Evolutionary conservation across 192 early-diverging fungal species (phyloP).

Genomic region (Backusella morwellensis): DNA sequence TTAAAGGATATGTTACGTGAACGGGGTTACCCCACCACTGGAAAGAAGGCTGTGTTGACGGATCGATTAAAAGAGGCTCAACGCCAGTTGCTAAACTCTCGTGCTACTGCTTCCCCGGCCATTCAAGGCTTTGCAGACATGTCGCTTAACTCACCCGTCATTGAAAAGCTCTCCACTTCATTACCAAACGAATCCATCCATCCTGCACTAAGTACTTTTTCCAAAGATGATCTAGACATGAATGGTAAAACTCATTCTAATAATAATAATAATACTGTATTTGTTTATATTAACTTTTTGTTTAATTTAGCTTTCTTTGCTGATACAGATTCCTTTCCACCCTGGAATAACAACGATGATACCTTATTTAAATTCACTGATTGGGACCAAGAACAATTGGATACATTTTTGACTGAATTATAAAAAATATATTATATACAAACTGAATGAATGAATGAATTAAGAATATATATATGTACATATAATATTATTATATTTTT

Average conservation of each 20-base stretch:
- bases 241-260: not conserved
- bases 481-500: not conserved
- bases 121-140: conserved; percentile 11
- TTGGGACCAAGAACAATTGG: conserved; percentile 11
- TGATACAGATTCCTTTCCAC: not conserved
- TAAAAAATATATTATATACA: not conserved
- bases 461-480: not conserved
- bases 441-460: too few species aligned
- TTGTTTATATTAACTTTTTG: not conserved
- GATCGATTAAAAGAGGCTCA: conserved; percentile 61
- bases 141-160: conserved; percentile 2
- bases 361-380: not conserved
- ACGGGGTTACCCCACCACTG: conserved; percentile 59
- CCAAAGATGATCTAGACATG: conserved; percentile 8
- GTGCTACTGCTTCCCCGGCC: not conserved
- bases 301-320: not conserved
- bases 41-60: conserved; percentile 69
- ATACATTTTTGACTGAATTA: conserved; percentile 2
- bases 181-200: conserved; percentile 7
- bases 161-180: not conserved
- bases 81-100: conserved; percentile 19
- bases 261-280: not conserved
- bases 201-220: not conserved
- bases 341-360: conserved; percentile 8
- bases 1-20: conserved; percentile 69